A percentile compares a stretch with the other conserved stretches of the same genome.
Evolutionary conservation across 2,329 filamentous ascomycete genomes (phyloP).

Genomic region (Cladosporium sp.): DNA sequence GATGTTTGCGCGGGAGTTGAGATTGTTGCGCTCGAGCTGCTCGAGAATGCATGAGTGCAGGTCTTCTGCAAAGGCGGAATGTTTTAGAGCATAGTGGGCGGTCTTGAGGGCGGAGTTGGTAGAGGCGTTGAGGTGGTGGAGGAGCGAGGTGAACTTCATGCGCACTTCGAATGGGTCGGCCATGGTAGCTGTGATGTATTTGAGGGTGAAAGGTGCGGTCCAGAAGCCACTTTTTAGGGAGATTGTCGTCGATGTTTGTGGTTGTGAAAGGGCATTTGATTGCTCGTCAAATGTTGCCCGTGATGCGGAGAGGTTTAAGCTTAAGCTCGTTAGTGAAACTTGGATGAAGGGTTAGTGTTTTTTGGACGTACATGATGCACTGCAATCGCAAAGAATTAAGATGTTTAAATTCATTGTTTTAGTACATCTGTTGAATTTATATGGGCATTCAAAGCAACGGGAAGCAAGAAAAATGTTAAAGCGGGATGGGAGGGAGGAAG

Average conservation of each 20-base stretch:
- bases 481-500: no score
- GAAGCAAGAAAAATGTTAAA: no score
- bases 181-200: slow-evolving; percentile 44
- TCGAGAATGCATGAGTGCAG: slow-evolving; percentile 96
- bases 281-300: neutral
- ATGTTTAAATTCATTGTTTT: no score
- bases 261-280: neutral
- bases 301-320: slow-evolving; percentile 2
- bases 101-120: slow-evolving; percentile 88
- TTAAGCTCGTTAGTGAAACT: neutral
- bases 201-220: neutral
- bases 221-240: neutral
- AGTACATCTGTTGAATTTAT: no score
- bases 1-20: slow-evolving; percentile 97
- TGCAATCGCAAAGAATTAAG: no score
- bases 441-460: no score
- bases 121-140: slow-evolving; percentile 88
- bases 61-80: slow-evolving; percentile 94
- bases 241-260: neutral
- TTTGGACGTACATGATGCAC: no score
- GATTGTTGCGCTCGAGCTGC: slow-evolving; percentile 87
- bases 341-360: neutral
- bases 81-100: slow-evolving; percentile 90
- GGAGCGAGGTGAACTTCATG: slow-evolving; percentile 89
- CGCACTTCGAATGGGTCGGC: slow-evolving; percentile 95